Base-by-base conservation (phyloP, 192 early-diverging fungal species). In the Ambispora gerdemannii region DNA sequence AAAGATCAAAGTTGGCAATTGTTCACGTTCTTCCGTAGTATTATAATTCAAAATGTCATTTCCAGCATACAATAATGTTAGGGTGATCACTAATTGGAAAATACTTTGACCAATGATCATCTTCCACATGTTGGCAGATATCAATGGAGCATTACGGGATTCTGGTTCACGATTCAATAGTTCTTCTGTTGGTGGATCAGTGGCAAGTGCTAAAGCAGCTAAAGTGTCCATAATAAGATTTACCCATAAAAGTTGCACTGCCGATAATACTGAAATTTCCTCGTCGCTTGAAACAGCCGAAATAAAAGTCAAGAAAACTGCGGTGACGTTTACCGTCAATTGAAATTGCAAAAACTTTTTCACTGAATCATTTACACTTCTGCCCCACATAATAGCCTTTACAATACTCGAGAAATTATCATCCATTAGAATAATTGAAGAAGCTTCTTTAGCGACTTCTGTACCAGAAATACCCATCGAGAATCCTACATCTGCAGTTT, bases 181-280 rank as follows among this genome's bases (percentile, higher is more conserved):
- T n/a, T 90, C 91, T 3, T 75, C 74, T 0, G 89, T 91, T 0
- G 98, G 96, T 51, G 90, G 89, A 71, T 99, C 98, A 17, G 97
- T 97, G 3, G 97, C 96, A 36, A 98, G 85, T 0, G 96, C 98
- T 24, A 99, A 86, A 17, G 98, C 95, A 2, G 98, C 98, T 75
- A 99, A 84, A 0, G 95, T 95, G 83, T 99, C 96, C 98, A 99
- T 99, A 50, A 99, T 98, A 71, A 99, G 81, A 78, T 99, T 99
- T 53, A 99, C 93, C 96, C 96, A 99, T 59, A 99, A 80, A 51
- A 99, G 75, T 78, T 99, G 98, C 0, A 98, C 91, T 20, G 96
- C 96, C 0, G 93, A 93, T 71, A 99, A 83, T n/a, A 93, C 93
- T 1, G 95, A 88, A 49, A 85, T 81, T 73, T 94, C 85, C 7